Evolutionary conservation across 2,329 filamentous ascomycete species (phyloP).

Genomic region (Phyllosticta capitalensis): DNA sequence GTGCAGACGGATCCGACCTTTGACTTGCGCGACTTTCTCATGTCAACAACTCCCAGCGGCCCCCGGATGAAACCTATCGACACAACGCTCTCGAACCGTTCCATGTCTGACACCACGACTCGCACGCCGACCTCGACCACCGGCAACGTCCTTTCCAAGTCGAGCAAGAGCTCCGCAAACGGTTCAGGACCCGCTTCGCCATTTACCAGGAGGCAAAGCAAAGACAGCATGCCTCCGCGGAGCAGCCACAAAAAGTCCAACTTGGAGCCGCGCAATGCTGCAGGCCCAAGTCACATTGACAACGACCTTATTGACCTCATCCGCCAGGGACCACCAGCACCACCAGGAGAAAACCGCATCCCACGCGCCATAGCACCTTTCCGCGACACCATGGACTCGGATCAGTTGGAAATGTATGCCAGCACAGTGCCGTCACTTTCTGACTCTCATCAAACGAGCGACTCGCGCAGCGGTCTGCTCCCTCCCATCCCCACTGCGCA

Average conservation of each 20-base stretch:
- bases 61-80: constrained; percentile 5
- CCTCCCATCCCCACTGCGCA: constrained; percentile 23
- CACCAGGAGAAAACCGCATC: constrained; percentile 55
- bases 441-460: constrained; percentile 42
- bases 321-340: constrained; percentile 66
- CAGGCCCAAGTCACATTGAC: constrained; percentile 55
- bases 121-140: not conserved
- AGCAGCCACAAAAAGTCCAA: constrained; percentile 15
- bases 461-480: constrained; percentile 64
- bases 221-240: not conserved
- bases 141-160: constrained; percentile 2
- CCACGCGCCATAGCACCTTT: constrained; percentile 78
- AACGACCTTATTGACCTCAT: constrained; percentile 95
- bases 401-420: constrained; percentile 43
- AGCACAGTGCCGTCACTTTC: constrained; percentile 20
- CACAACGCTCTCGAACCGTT: not conserved
- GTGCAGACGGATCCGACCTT: constrained; percentile 60
- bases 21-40: constrained; percentile 85
- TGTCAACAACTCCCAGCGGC: constrained; percentile 58
- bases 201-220: not conserved
- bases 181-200: constrained; percentile 8
- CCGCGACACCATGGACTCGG: constrained; percentile 75
- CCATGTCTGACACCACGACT: not conserved
- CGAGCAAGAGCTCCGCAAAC: constrained; percentile 8
- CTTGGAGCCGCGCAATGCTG: constrained; percentile 55